phyloP scores from a whole-genome alignment of 2,329 filamentous ascomycete species.

The Sclerotiophoma versabilis region DNA sequence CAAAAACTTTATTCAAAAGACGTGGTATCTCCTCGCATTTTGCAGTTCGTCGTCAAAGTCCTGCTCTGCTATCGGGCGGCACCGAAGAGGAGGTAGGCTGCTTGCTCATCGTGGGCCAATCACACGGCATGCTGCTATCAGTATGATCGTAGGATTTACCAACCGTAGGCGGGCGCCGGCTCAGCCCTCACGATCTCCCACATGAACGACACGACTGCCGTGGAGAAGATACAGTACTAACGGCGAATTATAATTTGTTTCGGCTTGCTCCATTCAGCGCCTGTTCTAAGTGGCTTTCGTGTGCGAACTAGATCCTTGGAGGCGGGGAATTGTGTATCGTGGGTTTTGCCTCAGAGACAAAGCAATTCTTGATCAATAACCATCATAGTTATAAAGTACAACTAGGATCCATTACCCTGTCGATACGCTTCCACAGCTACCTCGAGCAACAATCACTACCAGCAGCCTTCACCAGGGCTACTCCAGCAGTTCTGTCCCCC shows the following conservation, averaged over 20 bases:
- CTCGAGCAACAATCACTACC: neutral
- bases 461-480: neutral
- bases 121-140: slow-evolving; percentile 33
- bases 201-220: slow-evolving; percentile 25
- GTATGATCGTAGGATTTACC: slow-evolving; percentile 37
- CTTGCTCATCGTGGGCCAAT: slow-evolving; percentile 30
- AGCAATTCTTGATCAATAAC: slow-evolving; percentile 14
- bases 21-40: slow-evolving; percentile 31
- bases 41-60: slow-evolving; percentile 6
- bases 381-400: slow-evolving; percentile 17
- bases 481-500: slow-evolving; percentile 5
- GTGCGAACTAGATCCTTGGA: slow-evolving; percentile 26
- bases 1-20: slow-evolving; percentile 16
- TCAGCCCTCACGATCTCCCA: slow-evolving; percentile 24
- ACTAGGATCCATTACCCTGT: neutral
- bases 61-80: slow-evolving; percentile 38
- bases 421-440: slow-evolving; percentile 1
- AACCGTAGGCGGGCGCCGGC: slow-evolving; percentile 33
- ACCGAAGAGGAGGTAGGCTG: slow-evolving; percentile 37
- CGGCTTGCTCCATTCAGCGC: slow-evolving; percentile 41
- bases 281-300: slow-evolving; percentile 24
- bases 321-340: slow-evolving; percentile 39
- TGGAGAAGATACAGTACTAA: slow-evolving; percentile 32
- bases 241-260: slow-evolving; percentile 38
- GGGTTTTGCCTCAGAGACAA: slow-evolving; percentile 37